Evolutionary conservation across 2,329 filamentous ascomycete species (phyloP), one percentile per base, ranked within the genome.

Genomic region (Gnomoniopsis sp.): DNA sequence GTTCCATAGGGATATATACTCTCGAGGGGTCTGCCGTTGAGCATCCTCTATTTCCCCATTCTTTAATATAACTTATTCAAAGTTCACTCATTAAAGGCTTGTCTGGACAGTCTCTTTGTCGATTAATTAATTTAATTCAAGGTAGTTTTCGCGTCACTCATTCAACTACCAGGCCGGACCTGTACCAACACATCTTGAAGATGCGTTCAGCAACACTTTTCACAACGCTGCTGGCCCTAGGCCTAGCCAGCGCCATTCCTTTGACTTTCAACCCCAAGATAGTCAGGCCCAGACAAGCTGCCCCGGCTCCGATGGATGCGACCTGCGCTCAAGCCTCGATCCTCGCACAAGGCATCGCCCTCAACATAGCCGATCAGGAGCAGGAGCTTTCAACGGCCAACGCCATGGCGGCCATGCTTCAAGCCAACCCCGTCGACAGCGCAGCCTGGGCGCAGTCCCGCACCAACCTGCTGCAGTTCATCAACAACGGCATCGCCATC

Each of bases 291-390:
- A 22, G 49, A 15, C 52, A 49, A 19, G 30, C 36, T 4, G 44
- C 46, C 22, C 34, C 38, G 12, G 41, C 57, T 11, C 17, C 53
- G 21, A 49, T 38, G 4, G 43, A 48, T 15, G 49, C 22, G 4
- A 14, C 30, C 21, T 68, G 66, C 15, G 59, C 57, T 3, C 53
- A 57, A 6, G 62, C 62, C n/a, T 53, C 59, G 48, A 64, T 66
- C 55, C 49, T 68, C 21, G 65, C 65, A 6, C 55, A 58, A 44
- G 65, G 65, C 30, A 67, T 68, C 34, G 53, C 58, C 12, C 26
- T 62, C n/a, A 68, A 68, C 57, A 68, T 68, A 21, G 44, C 53
- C 26, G 62, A 62, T 41, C 66, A 68, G 58, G 55, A 65, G 59
- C 55, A 63, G 53, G 65, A 68, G 61, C 61, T 62, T 38, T 15